Evolutionary conservation across 495 filamentous ascomycete species (phyloP), one percentile per base, ranked within the genome.

Genomic region (Neurospora sp.): DNA sequence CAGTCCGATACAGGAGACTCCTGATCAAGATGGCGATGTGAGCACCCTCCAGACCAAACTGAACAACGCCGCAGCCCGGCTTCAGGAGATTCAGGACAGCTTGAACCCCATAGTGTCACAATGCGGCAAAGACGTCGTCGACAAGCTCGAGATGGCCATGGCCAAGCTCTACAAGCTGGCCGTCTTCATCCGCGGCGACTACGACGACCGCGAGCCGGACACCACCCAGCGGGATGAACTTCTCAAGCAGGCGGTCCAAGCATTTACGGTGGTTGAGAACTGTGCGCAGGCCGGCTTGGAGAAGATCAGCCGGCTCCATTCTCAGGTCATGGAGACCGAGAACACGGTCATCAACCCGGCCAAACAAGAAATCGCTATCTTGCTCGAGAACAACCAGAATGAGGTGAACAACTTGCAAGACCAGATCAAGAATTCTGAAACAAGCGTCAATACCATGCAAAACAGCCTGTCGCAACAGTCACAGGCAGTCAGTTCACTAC

Each of bases 121-220:
- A 53, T 22, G 20, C 46, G 20, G 46, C 3, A 53, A 27, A 22
- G 46, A 53, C 46, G 46, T 53, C 70, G 22, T 71, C 12, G 70
- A 71, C 70, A 71, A 48, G 42, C 70, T 71, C 9, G 70, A 71
- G 70, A 12, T 27, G 20, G 70, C 70, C n/a, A 61, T 71, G 70
- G 40, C 37, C 40, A 71, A 40, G 70, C 35, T 46, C 14, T 71
- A 71, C 42, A 61, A 40, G 22, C 35, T 71, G 22, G 70, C 70
- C 11, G 70, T 61, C 11, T 71, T 71, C 35, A 71, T 71, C 42
- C 70, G 70, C 5, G 70, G 70, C 70, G 42, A 71, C 16, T 71
- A 61, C 35, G 70, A 71, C 35, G 14, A 31, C 35, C 70, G 42
- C 22, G 39, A 71, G 31, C 46, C 44, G 38, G 70, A 71, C 70